Percentiles rank a stretch among this genome's conserved stretches.
phyloP scores from a whole-genome alignment of 2,329 filamentous ascomycete species.

The Nothophoma quercina region DNA sequence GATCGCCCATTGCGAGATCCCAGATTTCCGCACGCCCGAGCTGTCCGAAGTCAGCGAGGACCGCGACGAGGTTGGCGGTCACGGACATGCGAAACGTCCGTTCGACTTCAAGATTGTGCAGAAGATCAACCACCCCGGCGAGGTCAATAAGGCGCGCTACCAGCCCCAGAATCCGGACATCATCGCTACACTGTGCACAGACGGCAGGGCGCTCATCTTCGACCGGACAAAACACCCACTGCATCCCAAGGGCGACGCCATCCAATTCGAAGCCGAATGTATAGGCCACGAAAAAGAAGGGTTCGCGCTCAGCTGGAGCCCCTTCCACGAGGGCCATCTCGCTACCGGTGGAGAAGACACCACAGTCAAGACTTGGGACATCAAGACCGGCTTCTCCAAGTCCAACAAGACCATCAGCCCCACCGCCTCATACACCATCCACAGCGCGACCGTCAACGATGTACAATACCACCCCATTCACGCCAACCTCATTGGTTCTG shows the following conservation, averaged over 20 bases:
- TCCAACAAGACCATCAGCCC: conserved; percentile 75
- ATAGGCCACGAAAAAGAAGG: conserved; percentile 87
- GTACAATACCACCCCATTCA: conserved; percentile 94
- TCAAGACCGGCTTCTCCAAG: conserved; percentile 73
- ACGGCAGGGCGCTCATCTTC: conserved; percentile 89
- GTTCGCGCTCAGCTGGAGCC: conserved; percentile 93
- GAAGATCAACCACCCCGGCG: conserved; percentile 93
- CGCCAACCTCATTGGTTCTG: conserved; percentile 81
- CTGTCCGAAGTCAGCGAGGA: conserved; percentile 89
- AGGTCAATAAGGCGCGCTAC: conserved; percentile 98
- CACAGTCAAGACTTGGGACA: conserved; percentile 92
- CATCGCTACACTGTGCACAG: conserved; percentile 89
- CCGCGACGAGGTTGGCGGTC: conserved; percentile 90
- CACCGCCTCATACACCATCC: conserved; percentile 80
- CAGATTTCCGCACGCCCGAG: conserved; percentile 76
- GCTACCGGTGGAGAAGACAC: conserved; percentile 91
- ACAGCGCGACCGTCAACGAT: conserved; percentile 92
- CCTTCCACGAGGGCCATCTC: conserved; percentile 79
- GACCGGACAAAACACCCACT: conserved; percentile 93
- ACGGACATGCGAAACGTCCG: conserved; percentile 77
- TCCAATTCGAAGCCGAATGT: conserved; percentile 84
- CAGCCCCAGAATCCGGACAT: conserved; percentile 97
- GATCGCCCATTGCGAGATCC: conserved; percentile 92
- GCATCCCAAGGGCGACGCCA: conserved; percentile 67
- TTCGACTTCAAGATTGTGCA: conserved; percentile 93